Conservation (phyloP, 2,329 filamentous ascomycete genomes). For the Venturia pyrina region DNA sequence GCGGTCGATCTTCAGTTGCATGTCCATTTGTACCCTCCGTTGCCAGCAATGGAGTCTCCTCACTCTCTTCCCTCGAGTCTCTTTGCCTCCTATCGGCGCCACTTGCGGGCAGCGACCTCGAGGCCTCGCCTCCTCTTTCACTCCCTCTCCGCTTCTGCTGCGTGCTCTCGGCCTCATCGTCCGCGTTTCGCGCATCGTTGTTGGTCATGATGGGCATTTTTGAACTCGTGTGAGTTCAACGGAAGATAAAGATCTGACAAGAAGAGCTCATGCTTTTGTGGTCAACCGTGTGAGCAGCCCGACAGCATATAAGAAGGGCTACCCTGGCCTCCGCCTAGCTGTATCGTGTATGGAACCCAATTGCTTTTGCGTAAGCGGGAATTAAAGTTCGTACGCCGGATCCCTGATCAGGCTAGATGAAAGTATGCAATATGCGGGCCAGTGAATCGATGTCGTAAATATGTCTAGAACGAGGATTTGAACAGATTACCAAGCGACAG, state of each 20-base stretch:
- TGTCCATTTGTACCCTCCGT: not conserved
- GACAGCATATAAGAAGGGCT: not conserved
- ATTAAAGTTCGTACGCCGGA: not conserved
- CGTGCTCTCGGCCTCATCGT: not conserved
- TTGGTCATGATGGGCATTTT: constrained; percentile 2
- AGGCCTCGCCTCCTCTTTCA: not conserved
- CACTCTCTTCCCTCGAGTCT: not conserved
- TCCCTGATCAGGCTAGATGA: not conserved
- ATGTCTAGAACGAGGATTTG: not conserved
- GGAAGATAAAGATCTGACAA: not conserved
- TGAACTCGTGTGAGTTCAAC: not conserved
- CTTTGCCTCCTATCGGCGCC: not conserved
- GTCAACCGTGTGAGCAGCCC: not conserved
- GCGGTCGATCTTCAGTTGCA: not conserved
- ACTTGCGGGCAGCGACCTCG: not conserved
- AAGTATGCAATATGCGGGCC: not conserved
- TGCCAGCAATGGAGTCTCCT: constrained; percentile 12
- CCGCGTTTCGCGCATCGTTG: not conserved
- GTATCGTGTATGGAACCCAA: not conserved
- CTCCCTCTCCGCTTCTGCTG: constrained; percentile 3
- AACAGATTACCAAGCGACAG: constrained; percentile 2
- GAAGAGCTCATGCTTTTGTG: not conserved
- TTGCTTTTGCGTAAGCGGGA: not conserved
- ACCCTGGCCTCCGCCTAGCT: not conserved
- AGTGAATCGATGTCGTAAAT: not conserved